These are phyloP conservation scores for Trichomonascus vanleenenianus DNA, from an alignment of 805 yeast species.

Conservation along the genomic window DNA sequence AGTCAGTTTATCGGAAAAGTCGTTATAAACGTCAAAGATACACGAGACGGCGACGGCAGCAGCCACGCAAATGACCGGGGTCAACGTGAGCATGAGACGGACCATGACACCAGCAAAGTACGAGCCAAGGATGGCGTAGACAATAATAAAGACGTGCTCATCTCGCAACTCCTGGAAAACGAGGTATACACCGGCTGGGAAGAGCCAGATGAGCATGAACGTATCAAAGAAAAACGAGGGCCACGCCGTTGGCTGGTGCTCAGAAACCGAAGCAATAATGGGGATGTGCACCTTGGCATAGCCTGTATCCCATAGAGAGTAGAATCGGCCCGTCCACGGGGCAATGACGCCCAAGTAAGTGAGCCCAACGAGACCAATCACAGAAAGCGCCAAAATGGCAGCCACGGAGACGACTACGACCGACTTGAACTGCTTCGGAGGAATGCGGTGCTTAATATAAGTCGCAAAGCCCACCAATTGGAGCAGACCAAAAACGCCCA, in stretches of 20 bases:
- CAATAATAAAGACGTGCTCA: constrained; percentile 88
- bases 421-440: constrained; percentile 60
- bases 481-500: constrained; percentile 92
- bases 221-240: constrained; percentile 95
- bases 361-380: constrained; percentile 63
- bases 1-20: constrained; percentile 30
- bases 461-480: constrained; percentile 85
- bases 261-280: constrained; percentile 96
- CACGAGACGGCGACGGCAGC: constrained; percentile 86
- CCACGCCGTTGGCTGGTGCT: constrained; percentile 99
- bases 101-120: constrained; percentile 99
- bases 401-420: constrained; percentile 44
- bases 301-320: constrained; percentile 95
- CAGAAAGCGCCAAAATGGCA: constrained; percentile 52
- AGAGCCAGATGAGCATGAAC: constrained; percentile 88
- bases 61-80: constrained; percentile 91
- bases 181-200: constrained; percentile 95
- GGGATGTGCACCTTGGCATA: constrained; percentile 98
- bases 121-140: constrained; percentile 87
- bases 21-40: constrained; percentile 72
- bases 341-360: constrained; percentile 92
- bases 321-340: constrained; percentile 99
- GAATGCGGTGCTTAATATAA: constrained; percentile 66
- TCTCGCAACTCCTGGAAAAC: constrained; percentile 83
- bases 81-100: constrained; percentile 90